Percentiles rank a stretch among this genome's conserved stretches.
Conservation (phyloP, 2,329 filamentous ascomycete species). For the Alternaria conjuncta region DNA sequence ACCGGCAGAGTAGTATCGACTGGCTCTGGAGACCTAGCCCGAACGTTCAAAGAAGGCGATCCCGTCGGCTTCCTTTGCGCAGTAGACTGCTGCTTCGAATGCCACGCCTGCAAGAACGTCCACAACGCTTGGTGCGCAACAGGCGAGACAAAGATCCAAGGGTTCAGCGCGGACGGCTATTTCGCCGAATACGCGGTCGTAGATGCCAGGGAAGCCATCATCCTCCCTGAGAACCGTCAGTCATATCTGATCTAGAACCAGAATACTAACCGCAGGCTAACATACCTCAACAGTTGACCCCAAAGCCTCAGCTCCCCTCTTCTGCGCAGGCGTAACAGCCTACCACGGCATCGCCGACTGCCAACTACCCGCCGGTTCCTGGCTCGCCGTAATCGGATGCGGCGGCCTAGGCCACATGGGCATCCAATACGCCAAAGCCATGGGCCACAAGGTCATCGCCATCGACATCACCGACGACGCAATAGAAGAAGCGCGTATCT, state of each 20-base stretch:
- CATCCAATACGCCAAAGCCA: constrained; percentile 43
- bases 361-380: constrained; percentile 33
- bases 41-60: constrained; percentile 40
- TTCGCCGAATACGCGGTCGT: constrained; percentile 42
- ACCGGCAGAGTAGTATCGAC: constrained; percentile 35
- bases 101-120: constrained; percentile 35
- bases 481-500: constrained; percentile 38
- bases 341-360: constrained; percentile 40
- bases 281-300: constrained; percentile 26
- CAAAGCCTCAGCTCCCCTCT: constrained; percentile 35
- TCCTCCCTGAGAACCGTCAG: constrained; percentile 36
- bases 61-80: constrained; percentile 43
- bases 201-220: constrained; percentile 37
- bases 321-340: constrained; percentile 42
- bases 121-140: constrained; percentile 39
- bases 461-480: constrained; percentile 39
- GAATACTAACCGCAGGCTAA: neutral
- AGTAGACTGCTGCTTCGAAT: constrained; percentile 43
- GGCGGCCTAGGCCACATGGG: constrained; percentile 43
- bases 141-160: constrained; percentile 41
- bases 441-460: constrained; percentile 41
- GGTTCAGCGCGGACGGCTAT: constrained; percentile 37
- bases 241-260: neutral
- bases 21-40: constrained; percentile 31
- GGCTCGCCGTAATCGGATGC: constrained; percentile 39